Conservation (phyloP, 352 stramenopile genomes). For the Globisporangium acanthophoron region DNA sequence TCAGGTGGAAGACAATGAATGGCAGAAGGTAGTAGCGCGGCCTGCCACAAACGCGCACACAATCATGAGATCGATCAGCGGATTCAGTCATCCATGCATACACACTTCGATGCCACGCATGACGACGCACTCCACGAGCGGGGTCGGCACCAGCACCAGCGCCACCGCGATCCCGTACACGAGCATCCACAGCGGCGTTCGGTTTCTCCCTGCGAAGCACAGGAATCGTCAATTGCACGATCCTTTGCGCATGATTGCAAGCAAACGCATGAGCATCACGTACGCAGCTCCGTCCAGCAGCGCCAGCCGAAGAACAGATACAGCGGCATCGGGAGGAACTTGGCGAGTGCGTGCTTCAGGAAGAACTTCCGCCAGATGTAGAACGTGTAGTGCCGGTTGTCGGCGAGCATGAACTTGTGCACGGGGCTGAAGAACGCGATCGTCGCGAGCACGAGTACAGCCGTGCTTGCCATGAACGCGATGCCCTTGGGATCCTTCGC, state of each 20-base stretch:
- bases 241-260: not conserved
- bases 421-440: conserved; percentile 69
- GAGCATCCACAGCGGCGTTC: conserved; percentile 70
- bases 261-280: conserved; percentile 5
- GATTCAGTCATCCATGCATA: not conserved
- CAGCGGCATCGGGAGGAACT: conserved; percentile 49
- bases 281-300: conserved; percentile 64
- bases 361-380: conserved; percentile 90
- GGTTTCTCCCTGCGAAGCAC: conserved; percentile 28
- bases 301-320: conserved; percentile 68
- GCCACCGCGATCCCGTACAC: conserved; percentile 66
- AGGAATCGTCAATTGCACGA: not conserved
- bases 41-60: conserved; percentile 19
- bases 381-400: conserved; percentile 93
- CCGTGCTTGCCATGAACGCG: conserved; percentile 22
- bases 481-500: conserved; percentile 24
- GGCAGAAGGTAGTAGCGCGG: conserved; percentile 80
- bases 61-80: not conserved
- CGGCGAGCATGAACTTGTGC: conserved; percentile 88
- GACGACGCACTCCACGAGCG: conserved; percentile 78
- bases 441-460: conserved; percentile 21
- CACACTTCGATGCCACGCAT: not conserved
- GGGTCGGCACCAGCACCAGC: conserved; percentile 83
- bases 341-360: conserved; percentile 57
- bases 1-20: conserved; percentile 74